Evolutionary conservation across 306 rosid genomes (phyloP), one percentile per base, ranked within the genome.

Genomic region (Morella rubra): DNA sequence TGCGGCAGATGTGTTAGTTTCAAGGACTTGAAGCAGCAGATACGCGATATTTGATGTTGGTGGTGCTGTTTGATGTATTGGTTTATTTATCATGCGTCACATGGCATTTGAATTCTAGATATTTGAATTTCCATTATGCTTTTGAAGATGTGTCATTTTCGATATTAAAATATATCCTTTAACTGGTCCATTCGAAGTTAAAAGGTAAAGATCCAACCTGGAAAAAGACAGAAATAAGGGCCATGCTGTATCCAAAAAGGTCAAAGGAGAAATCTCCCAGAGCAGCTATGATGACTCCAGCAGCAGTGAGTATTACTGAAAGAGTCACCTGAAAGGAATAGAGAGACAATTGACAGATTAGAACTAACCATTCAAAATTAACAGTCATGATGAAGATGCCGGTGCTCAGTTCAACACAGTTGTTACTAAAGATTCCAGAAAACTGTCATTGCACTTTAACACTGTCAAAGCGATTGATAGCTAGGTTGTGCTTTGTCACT

Each of bases 231-330:
- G 99, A 95, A 83, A 87, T 87, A 78, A 92, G 84, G 79, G 97
- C 99, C 99, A 90, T 79, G 89, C 93, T 83, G 79, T 91, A 95
- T 56, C 99, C 99, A 78, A 89, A 59, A 79, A 91, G 91, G 81
- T 92, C 97, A 83, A 95, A 92, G 41, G 99, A 90, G 81, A 95
- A 92, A 84, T 95, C 97, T 74, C 99, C 96, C 5, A 92, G 87
- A 47, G 96, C 96, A 61, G 99, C 99, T 69, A 95, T 86, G 60
- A 92, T 83, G 79, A 95, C 97, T 72, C 97, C 97, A 45, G 85
- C 91, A 71, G 97, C 99, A 77, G 83, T 95, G 86, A 90, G 55
- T 47, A 89, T 13, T 64, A 92, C 97, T 24, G 99, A 90, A 80
- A 91, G 88, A 79, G 85, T 73, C 78, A 95, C 97, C 99, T 95